Evolutionary conservation across 208 protist genomes (phyloP).

Genomic region (Wallacemonas sp.): DNA sequence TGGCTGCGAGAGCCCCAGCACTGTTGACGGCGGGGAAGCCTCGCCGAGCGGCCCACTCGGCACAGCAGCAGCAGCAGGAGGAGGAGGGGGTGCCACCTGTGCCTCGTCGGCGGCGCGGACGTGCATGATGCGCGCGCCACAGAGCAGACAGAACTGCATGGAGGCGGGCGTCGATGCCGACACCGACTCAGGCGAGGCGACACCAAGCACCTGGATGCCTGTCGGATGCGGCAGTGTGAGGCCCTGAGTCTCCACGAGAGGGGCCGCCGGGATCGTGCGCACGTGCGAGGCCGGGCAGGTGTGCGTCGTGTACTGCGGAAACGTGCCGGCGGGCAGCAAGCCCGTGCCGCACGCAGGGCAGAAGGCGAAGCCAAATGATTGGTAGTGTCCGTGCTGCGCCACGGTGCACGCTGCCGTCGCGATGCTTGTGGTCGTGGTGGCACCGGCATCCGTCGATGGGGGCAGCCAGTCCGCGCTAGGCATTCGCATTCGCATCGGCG

Average conservation of each 20-base stretch:
- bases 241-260: not conserved
- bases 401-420: slow-evolving; percentile 10
- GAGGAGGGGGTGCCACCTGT: not conserved
- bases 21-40: slow-evolving; percentile 4
- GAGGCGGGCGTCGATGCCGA: not conserved
- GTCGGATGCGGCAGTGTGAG: not conserved
- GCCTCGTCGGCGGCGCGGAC: no score
- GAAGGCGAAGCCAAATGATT: slow-evolving; percentile 22
- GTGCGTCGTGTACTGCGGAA: slow-evolving; percentile 9
- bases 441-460: not conserved
- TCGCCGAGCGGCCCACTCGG: not conserved
- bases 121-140: slow-evolving; percentile 17
- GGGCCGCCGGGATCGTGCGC: not conserved
- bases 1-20: not conserved
- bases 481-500: slow-evolving; percentile 7
- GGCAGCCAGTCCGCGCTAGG: not conserved
- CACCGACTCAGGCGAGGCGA: not conserved
- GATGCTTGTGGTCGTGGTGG: not conserved
- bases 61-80: not conserved
- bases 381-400: slow-evolving; percentile 14
- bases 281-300: slow-evolving; percentile 11
- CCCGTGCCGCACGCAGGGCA: slow-evolving; percentile 25
- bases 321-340: not conserved
- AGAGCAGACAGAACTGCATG: slow-evolving; percentile 24
- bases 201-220: not conserved